Evolutionary conservation across 352 stramenopile species (phyloP), one percentile per base, ranked within the genome.

Genomic region (Phytophthora boehmeriae): DNA sequence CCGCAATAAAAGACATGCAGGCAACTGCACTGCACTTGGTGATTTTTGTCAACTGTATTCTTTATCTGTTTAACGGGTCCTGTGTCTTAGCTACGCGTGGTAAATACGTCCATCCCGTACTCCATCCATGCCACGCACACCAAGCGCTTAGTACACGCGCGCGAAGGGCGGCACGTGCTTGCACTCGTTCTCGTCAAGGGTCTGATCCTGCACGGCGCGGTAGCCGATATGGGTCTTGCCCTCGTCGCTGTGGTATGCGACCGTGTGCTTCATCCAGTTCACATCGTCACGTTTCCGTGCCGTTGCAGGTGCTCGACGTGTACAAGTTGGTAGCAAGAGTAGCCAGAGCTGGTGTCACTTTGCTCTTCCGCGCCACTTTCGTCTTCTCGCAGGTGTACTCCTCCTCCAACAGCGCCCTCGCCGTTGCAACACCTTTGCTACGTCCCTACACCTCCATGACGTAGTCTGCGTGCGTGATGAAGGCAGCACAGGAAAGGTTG

Each of bases 251-350:
- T 97, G 93, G 69, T 98, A 98, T 2, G 93, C 88, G 35, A 99
- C 66, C 11, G 94, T 98, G 76, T 99, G 97, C 69, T 98, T 98
- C 96, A 99, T 99, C 96, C 96, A 99, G 25, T 98, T 83, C 44
- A 93, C 83, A 72, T 99, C 96, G 60, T 98, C 81, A 54, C 97
- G 86, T 46, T 97, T 80, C 5, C n/a, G n/a, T n/a, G n/a, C n/a
- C n/a, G n/a, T n/a, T n/a, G n/a, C n/a, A n/a, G n/a, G n/a, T n/a
- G n/a, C n/a, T n/a, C n/a, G n/a, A n/a, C n/a, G n/a, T n/a, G n/a
- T n/a, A n/a, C n/a, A n/a, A n/a, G n/a, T n/a, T n/a, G n/a, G n/a
- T n/a, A n/a, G n/a, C n/a, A n/a, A n/a, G n/a, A n/a, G n/a, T n/a
- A n/a, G n/a, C n/a, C n/a, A n/a, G n/a, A n/a, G n/a, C n/a, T n/a